Evolutionary conservation across 768 basidiomycete genomes (phyloP).

Genomic region (Aureoboletus auriporus): DNA sequence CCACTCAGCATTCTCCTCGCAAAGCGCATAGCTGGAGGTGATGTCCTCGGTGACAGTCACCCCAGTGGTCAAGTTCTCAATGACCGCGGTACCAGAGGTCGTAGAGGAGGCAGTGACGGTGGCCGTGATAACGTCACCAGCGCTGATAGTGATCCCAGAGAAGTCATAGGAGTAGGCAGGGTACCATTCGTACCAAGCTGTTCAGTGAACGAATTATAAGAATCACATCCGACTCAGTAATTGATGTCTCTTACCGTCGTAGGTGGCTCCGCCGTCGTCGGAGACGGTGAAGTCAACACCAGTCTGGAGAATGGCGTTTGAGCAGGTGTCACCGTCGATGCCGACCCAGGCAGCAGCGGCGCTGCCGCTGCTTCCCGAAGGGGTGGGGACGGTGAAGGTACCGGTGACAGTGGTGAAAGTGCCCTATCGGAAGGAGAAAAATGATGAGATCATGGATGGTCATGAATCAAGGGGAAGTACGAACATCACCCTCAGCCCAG

Average conservation of each 20-base stretch:
- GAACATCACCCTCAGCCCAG: neutral
- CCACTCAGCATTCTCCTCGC: constrained; percentile 1
- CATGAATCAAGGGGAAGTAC: too few species aligned
- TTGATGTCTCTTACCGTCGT: neutral
- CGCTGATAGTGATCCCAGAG: neutral
- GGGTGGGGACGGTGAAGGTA: constrained; percentile 1
- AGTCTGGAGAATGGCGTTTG: neutral
- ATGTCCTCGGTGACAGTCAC: neutral
- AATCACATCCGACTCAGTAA: too few species aligned
- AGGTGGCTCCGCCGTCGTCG: neutral
- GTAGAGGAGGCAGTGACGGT: neutral
- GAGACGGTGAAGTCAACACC: neutral
- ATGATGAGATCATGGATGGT: too few species aligned
- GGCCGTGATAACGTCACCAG: neutral
- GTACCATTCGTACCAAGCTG: constrained; percentile 7
- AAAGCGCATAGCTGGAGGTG: neutral
- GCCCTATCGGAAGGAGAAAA: neutral
- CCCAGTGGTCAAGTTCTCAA: constrained; percentile 1
- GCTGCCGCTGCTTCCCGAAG: neutral
- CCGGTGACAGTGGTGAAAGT: constrained; percentile 3
- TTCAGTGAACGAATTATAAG: too few species aligned
- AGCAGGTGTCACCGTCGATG: constrained; percentile 3
- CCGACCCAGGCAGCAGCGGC: constrained; percentile 7
- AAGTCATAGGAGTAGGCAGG: neutral
- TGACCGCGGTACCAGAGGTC: neutral